These are phyloP conservation scores for Naumovozyma castellii DNA, from an alignment of 805 yeast genomes.

Conservation along the genomic window DNA sequence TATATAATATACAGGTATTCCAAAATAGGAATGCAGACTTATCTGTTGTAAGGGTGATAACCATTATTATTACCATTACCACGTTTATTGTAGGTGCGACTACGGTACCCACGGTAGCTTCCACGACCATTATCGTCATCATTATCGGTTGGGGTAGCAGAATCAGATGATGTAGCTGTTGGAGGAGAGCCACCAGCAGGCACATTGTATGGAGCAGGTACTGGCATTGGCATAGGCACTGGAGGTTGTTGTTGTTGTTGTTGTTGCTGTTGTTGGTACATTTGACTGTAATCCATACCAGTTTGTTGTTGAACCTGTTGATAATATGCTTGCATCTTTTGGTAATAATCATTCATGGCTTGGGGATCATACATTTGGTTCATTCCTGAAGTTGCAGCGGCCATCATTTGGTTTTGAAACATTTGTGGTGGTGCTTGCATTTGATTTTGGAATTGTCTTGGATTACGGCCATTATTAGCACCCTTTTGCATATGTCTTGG, in stretches of 20 bases:
- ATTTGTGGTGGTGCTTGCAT: conserved; percentile 14
- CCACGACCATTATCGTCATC: conserved; percentile 6
- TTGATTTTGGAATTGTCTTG: conserved; percentile 10
- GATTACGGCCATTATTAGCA: conserved; percentile 5
- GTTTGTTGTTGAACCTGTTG: conserved; percentile 29
- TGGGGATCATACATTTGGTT: conserved; percentile 37
- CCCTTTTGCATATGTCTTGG: conserved; percentile 60
- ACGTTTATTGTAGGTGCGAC: conserved; percentile 15
- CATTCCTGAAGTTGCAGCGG: conserved; percentile 16
- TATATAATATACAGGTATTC: background rate
- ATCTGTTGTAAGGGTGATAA: conserved; percentile 26
- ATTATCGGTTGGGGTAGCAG: conserved; percentile 18
- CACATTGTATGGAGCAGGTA: conserved; percentile 4
- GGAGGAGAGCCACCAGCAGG: conserved; percentile 4
- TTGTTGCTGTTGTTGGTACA: conserved; percentile 29
- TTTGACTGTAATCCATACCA: conserved; percentile 26
- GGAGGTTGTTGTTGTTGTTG: conserved; percentile 23
- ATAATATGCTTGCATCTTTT: conserved; percentile 46
- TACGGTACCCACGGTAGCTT: conserved; percentile 19
- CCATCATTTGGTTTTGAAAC: conserved; percentile 30
- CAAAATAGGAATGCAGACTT: background rate
- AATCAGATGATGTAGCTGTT: conserved; percentile 12
- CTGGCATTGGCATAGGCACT: conserved; percentile 27
- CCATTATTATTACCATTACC: conserved; percentile 12
- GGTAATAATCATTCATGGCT: conserved; percentile 56